Percentiles rank a stretch among this genome's conserved stretches.
Evolutionary conservation across 31 red algal species (phyloP).

Genomic region (Asparagopsis taxiformis): DNA sequence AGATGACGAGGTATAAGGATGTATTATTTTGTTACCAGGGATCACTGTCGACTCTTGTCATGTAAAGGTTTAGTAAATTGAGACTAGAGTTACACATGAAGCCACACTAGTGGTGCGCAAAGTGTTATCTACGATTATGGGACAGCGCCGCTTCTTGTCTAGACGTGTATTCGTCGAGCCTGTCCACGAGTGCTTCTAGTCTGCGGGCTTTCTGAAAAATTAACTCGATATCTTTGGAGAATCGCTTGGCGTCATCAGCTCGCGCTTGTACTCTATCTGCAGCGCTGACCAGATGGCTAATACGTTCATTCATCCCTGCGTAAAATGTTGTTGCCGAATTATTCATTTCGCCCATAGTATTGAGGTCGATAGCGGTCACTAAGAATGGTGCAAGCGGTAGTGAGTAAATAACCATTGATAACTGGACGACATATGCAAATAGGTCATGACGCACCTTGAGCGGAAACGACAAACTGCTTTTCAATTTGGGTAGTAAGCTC

Average conservation of each 20-base stretch:
- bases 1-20: conserved; percentile 8
- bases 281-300: conserved; percentile 26
- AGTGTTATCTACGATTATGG: conserved; percentile 2
- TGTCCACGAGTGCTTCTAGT: conserved; percentile 47
- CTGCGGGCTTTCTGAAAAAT: conserved; percentile 36
- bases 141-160: conserved; percentile 53
- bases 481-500: too few relatives aligned
- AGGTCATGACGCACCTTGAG: too few relatives aligned
- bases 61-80: not conserved
- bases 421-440: too few relatives aligned
- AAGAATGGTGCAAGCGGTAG: too few relatives aligned
- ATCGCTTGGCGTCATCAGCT: conserved; percentile 34
- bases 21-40: not conserved
- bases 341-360: conserved; percentile 41
- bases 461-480: too few relatives aligned
- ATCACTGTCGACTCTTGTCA: not conserved
- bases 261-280: conserved; percentile 37
- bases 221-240: conserved; percentile 32
- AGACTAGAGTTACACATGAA: not conserved
- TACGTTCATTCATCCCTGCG: conserved; percentile 60
- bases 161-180: conserved; percentile 52
- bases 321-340: conserved; percentile 45
- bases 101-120: too few relatives aligned
- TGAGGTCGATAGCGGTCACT: conserved; percentile 49
- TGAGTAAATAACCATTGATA: too few relatives aligned